A percentile compares a stretch with the other conserved stretches of the same genome.
phyloP scores from a whole-genome alignment of 805 yeast species.

The Teunomyces cretensis region DNA sequence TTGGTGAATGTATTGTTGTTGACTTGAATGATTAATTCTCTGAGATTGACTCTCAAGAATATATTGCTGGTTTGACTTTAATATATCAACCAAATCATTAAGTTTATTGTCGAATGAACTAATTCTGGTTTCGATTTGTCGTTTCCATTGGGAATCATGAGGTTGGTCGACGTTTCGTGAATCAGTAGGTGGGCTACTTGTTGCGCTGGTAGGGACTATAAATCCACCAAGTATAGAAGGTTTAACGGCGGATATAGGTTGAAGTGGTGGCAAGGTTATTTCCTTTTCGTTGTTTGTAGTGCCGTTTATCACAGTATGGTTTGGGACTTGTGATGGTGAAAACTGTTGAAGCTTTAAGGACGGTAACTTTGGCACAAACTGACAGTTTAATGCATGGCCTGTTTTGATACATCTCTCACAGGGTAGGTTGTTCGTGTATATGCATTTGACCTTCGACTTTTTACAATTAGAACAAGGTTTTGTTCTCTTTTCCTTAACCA shows the following conservation, averaged over 20 bases:
- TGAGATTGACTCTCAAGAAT: conserved; percentile 15
- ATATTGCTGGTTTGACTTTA: conserved; percentile 32
- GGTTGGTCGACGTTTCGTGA: conserved; percentile 1
- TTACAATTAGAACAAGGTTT: conserved; percentile 68
- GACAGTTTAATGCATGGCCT: conserved; percentile 48
- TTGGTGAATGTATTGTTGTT: conserved; percentile 3
- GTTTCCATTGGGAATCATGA: conserved; percentile 29
- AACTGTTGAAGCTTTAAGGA: conserved; percentile 26
- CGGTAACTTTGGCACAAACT: conserved; percentile 56
- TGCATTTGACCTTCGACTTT: conserved; percentile 61
- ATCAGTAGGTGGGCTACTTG: neutral
- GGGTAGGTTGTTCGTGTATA: conserved; percentile 46
- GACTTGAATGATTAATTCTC: neutral
- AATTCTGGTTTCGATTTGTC: conserved; percentile 34
- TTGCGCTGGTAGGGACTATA: neutral
- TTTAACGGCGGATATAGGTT: conserved; percentile 6
- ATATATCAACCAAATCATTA: conserved; percentile 35
- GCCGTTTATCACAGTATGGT: neutral
- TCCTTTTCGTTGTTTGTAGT: conserved; percentile 5
- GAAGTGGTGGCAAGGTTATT: conserved; percentile 15
- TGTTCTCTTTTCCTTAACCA: conserved; percentile 40
- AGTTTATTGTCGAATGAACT: conserved; percentile 37
- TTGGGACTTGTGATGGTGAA: neutral
- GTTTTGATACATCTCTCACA: conserved; percentile 58
- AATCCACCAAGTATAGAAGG: neutral